phyloP scores from a whole-genome alignment of 768 basidiomycete genomes.

The Suillus spraguei region DNA sequence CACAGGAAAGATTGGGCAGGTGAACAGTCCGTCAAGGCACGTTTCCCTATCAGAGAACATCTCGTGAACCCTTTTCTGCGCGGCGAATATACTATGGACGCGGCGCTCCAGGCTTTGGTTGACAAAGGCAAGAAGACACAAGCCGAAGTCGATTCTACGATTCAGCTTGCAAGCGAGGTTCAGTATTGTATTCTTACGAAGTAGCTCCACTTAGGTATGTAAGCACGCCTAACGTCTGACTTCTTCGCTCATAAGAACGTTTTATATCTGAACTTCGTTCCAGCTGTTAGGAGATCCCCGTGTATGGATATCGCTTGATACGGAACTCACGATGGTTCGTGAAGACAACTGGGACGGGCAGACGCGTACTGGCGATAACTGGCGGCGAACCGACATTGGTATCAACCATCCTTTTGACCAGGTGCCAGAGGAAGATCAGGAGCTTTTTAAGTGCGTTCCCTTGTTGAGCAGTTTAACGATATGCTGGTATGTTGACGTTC shows the following conservation, averaged over 20 bases:
- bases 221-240: neutral
- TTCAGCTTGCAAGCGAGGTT: constrained; percentile 95
- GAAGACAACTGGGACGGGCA: constrained; percentile 96
- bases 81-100: constrained; percentile 93
- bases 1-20: constrained; percentile 99
- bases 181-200: constrained; percentile 89
- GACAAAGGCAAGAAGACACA: constrained; percentile 85
- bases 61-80: constrained; percentile 88
- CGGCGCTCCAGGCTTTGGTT: constrained; percentile 79
- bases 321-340: constrained; percentile 89
- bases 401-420: constrained; percentile 55
- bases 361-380: constrained; percentile 80
- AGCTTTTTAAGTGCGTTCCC: constrained; percentile 77
- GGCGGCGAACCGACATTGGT: constrained; percentile 92
- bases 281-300: constrained; percentile 90
- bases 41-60: constrained; percentile 94
- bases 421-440: constrained; percentile 74
- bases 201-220: constrained; percentile 78
- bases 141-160: constrained; percentile 91
- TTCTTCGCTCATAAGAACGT: constrained; percentile 75
- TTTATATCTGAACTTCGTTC: constrained; percentile 99
- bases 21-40: constrained; percentile 97
- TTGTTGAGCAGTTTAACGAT: constrained; percentile 1
- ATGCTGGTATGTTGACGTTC: constrained; percentile 4
- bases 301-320: constrained; percentile 95